A percentile compares a stretch with the other conserved stretches of the same genome.
These are phyloP conservation scores for Thermochaetoides thermophila DNA, from an alignment of 495 filamentous ascomycete genomes.

Conservation along the genomic window DNA sequence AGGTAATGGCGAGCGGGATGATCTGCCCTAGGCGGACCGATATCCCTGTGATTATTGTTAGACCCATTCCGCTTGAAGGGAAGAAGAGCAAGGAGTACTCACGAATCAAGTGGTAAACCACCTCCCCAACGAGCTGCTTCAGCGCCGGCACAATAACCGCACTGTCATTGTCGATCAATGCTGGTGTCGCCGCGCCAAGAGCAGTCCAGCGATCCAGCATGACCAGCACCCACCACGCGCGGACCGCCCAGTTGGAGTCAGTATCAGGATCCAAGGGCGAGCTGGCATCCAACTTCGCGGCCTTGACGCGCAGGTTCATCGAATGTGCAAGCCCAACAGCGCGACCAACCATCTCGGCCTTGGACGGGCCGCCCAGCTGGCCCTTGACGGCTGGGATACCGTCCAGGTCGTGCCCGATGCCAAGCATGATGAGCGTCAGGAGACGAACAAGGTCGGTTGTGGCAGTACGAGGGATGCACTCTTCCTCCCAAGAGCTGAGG, in stretches of 20 bases:
- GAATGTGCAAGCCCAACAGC: slow-evolving; percentile 45
- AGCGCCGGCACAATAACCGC: slow-evolving; percentile 49
- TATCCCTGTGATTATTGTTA: too few species aligned
- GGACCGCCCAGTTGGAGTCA: slow-evolving; percentile 54
- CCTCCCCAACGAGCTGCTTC: slow-evolving; percentile 47
- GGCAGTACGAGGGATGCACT: too few species aligned
- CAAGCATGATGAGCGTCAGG: slow-evolving; percentile 47
- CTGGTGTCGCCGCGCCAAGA: slow-evolving; percentile 44
- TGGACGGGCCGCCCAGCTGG: slow-evolving; percentile 6
- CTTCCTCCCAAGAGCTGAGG: too few species aligned
- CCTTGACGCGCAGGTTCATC: slow-evolving; percentile 37
- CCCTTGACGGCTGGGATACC: slow-evolving; percentile 20
- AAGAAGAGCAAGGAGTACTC: slow-evolving; percentile 28
- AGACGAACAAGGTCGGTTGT: slow-evolving; percentile 44
- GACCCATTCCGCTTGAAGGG: too few species aligned
- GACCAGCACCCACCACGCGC: slow-evolving; percentile 61
- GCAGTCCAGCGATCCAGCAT: slow-evolving; percentile 67
- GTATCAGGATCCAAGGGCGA: slow-evolving; percentile 35
- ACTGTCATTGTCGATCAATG: slow-evolving; percentile 44
- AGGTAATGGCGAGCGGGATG: too few species aligned
- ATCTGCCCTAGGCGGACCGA: too few species aligned
- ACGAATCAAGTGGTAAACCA: slow-evolving; percentile 52
- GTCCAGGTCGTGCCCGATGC: slow-evolving; percentile 43
- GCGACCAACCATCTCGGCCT: slow-evolving; percentile 5
- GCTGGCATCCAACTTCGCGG: slow-evolving; percentile 11